Percentiles rank a stretch among this genome's conserved stretches.
These are phyloP conservation scores for Zygnema cylindricum DNA, from an alignment of 139 green algal genomes.

Conservation along the genomic window DNA sequence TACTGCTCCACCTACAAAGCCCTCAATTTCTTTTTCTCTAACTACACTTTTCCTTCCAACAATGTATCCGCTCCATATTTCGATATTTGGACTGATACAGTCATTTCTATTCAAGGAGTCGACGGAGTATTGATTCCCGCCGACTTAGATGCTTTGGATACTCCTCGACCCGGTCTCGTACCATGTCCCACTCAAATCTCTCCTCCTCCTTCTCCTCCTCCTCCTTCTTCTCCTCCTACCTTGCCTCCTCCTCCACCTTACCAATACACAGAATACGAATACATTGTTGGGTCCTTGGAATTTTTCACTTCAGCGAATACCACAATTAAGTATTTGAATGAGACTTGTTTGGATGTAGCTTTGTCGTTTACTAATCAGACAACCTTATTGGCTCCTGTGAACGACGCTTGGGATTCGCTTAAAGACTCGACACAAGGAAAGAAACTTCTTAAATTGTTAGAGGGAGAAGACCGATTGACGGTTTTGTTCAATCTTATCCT, in stretches of 20 bases:
- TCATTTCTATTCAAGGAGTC: not conserved
- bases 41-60: not conserved
- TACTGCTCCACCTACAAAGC: not conserved
- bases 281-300: not conserved
- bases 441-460: not conserved
- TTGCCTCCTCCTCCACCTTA: not conserved
- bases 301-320: not conserved
- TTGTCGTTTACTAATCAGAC: not conserved
- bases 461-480: not conserved
- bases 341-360: not conserved
- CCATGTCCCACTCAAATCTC: not conserved
- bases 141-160: not conserved
- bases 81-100: not conserved
- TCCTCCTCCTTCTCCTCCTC: not conserved
- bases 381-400: not conserved
- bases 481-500: not conserved
- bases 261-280: not conserved
- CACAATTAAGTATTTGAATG: not conserved
- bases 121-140: not conserved
- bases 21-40: not conserved
- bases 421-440: not conserved
- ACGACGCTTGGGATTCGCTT: not conserved
- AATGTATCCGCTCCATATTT: not conserved
- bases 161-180: not conserved
- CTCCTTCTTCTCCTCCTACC: not conserved